Evolutionary conservation across 1,284 basidiomycete genomes (phyloP).

Genomic region (Anthracocystis walkeri): DNA sequence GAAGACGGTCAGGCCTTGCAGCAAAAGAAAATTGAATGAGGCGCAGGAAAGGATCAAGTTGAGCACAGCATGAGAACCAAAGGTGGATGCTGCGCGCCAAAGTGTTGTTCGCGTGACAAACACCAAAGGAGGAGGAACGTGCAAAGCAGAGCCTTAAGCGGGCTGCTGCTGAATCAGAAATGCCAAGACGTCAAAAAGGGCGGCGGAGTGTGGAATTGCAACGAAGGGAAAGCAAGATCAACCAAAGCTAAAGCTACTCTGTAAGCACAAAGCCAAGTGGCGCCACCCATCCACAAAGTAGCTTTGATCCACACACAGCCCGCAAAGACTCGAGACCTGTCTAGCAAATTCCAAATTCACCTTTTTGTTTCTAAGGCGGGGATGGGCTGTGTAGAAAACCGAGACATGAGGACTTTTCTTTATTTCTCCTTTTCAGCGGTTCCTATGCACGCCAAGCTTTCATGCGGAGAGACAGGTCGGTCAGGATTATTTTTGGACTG

Average conservation of each 20-base stretch:
- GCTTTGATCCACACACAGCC: no score
- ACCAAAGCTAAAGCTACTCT: background rate
- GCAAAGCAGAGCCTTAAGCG: no score
- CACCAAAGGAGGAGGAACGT: no score
- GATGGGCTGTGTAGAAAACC: slow-evolving; percentile 1
- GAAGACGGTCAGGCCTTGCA: background rate
- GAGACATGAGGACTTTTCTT: slow-evolving; percentile 5
- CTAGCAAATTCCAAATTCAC: background rate
- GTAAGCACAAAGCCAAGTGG: background rate
- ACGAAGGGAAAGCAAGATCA: background rate
- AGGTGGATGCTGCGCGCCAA: no score
- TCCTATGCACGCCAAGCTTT: slow-evolving; percentile 2
- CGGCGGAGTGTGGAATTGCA: slow-evolving; percentile 20
- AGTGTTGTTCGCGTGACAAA: no score
- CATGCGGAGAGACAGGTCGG: background rate
- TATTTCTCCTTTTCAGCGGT: background rate
- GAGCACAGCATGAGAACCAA: no score
- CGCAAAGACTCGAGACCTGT: no score
- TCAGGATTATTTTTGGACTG: background rate
- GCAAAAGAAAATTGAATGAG: no score
- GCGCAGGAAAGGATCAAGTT: no score
- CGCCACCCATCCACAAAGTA: no score
- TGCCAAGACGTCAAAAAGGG: slow-evolving; percentile 47
- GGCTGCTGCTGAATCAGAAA: slow-evolving; percentile 1
- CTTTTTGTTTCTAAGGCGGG: background rate